Percentiles rank a stretch among this genome's conserved stretches.
Evolutionary conservation across 148 eudicot species (phyloP).

Genomic region (Arctostaphylos glauca): DNA sequence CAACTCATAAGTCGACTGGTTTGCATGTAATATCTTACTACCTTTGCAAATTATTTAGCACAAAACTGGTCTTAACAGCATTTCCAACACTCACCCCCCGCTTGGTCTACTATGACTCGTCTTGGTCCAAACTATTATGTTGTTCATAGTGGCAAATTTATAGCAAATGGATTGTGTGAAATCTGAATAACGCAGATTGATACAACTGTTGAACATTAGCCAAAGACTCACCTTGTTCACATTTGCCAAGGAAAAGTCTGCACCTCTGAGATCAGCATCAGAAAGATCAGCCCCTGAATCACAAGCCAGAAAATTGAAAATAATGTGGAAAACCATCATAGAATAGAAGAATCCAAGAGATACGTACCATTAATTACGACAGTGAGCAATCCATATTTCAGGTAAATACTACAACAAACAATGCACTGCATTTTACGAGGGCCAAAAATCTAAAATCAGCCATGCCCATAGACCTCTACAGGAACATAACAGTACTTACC

Average conservation of each 20-base stretch:
- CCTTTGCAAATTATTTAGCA: not conserved
- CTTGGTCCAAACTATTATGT: not conserved
- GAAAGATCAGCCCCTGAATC: conserved; percentile 93
- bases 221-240: conserved; percentile 61
- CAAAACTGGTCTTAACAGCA: not conserved
- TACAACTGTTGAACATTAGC: not conserved
- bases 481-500: not conserved
- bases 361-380: not conserved
- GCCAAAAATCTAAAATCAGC: not conserved
- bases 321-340: not conserved
- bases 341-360: not conserved
- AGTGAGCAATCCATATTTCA: not conserved
- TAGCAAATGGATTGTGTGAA: not conserved
- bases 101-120: not conserved
- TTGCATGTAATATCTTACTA: not conserved
- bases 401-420: not conserved
- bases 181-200: not conserved
- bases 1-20: not conserved
- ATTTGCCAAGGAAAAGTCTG: conserved; percentile 88
- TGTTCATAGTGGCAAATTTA: not conserved
- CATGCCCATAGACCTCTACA: not conserved
- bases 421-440: not conserved
- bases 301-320: conserved; percentile 11
- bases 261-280: conserved; percentile 90
- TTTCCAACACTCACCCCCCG: not conserved